Base-by-base conservation (phyloP, 495 filamentous ascomycete genomes). In the Penicillium roqueforti region DNA sequence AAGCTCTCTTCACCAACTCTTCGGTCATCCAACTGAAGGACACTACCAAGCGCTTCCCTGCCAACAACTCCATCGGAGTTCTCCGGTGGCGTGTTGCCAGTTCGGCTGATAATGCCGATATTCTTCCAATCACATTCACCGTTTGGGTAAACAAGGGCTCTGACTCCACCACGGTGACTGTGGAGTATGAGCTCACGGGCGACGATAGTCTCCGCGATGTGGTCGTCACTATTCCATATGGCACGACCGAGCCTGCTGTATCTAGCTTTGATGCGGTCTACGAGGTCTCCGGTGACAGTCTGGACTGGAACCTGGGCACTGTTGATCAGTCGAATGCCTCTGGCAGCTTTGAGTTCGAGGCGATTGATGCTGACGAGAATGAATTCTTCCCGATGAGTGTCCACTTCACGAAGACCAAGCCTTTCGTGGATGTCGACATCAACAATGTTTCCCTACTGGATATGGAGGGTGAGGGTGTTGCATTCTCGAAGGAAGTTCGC, bases 301-400 rank as follows among this genome's bases (percentile, higher is more conserved):
- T 97, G 34, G 92, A 97, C 63, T 97, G 92, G 92, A 87, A 83
- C 43, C 86, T 97, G 57, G 90, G 91, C 57, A 79, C 79, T 19
- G 83, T 97, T 42, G 85, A 88, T 61, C 87, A 90, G 53, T 83
- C 82, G 20, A 95, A 95, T 64, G 67, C 84, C 2, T 88, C 80
- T 22, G 92, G 92, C 18, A 84, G 85, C 28, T 97, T 97, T 61
- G 92, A 97, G 66, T 96, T 97, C 55, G 92, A 97, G 71, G 88
- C 90, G 14, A 83, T 87, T 43, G 89, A 89, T 26, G 83, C 84
- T 40, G 77, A 81, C 58, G 92, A 96, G 68, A 83, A 85, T 49
- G 91, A 95, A 55, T 97, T 97, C 74, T 97, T 97, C 84, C 92
- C 92, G 1, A 97, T 97, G 92, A 84, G 80, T 42, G 87, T 97